Evolutionary conservation across 2,329 filamentous ascomycete species (phyloP), one percentile per base, ranked within the genome.

Genomic region (Colletotrichum sp.): DNA sequence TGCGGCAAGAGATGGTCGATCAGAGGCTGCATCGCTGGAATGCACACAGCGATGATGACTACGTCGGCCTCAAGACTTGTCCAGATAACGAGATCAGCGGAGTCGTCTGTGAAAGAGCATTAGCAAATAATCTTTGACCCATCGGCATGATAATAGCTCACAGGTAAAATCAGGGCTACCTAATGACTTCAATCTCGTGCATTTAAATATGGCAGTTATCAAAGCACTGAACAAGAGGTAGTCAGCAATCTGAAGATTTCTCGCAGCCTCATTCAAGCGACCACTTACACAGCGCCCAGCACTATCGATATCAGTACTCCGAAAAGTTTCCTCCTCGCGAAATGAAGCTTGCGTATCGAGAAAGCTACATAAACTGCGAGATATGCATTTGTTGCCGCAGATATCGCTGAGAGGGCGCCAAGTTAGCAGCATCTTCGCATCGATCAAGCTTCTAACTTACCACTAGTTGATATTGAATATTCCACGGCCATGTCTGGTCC

Each of bases 361-460:
- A 83, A 61, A 3, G 82, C 81, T 0, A 84, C 84, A 38, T 86
- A 86, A 1, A 85, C 70, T 21, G 85, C 84, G 9, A 87, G 80
- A 63, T 86, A 86, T 1, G 86, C 77, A 72, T 86, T 73, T 5
- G 71, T 73, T 29, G 43, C 71, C 15, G 71, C 71, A 3, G 71
- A 73, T 29, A 73, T 73, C 8, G 27, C 71, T 73, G 21, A 18
- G 3, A 43, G 8, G 11, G 13, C 15, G 2, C 16, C 69, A 8
- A 38, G 29, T 70, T 21, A 34, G n/a, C 43, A 2, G 1, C 5
- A 3, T 36, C 9, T n/a, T 8, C 1, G 18, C 5, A 4, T 29
- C 7, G 2, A 6, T 15, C 16, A 9, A 21, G 18, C 3, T 4
- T 13, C 6, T 0, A 0, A 77, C 79, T 64, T 71, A 86, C 85